Evolutionary conservation across 1,284 basidiomycete genomes (phyloP).

Genomic region (Cutaneotrichosporon sp.): DNA sequence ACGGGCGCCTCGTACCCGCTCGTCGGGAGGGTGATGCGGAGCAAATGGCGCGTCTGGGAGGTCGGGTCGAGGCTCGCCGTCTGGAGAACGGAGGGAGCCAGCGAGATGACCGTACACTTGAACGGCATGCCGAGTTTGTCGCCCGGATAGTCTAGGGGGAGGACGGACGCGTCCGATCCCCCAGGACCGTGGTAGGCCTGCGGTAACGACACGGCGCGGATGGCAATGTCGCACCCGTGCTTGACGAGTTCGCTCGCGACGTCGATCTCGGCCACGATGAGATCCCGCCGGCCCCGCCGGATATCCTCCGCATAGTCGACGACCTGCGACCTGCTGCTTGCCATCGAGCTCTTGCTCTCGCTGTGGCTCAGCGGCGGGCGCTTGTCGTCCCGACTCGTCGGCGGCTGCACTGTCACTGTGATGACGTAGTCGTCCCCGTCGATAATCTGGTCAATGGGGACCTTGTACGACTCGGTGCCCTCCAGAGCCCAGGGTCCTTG

Average conservation of each 20-base stretch:
- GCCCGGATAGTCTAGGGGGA: slow-evolving; percentile 28
- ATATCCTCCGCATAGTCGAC: slow-evolving; percentile 42
- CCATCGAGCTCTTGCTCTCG: slow-evolving; percentile 29
- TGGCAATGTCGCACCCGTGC: slow-evolving; percentile 35
- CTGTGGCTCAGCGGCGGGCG: slow-evolving; percentile 30
- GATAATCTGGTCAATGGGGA: slow-evolving; percentile 35
- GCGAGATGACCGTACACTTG: slow-evolving; percentile 51
- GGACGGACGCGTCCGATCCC: slow-evolving; percentile 7
- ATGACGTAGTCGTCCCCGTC: slow-evolving; percentile 29
- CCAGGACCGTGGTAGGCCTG: slow-evolving; percentile 23
- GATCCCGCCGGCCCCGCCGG: slow-evolving; percentile 32
- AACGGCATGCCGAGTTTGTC: slow-evolving; percentile 38
- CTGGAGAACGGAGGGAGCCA: slow-evolving; percentile 72
- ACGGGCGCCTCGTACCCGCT: slow-evolving; percentile 70
- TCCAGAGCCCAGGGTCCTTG: slow-evolving; percentile 36
- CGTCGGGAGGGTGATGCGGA: slow-evolving; percentile 73
- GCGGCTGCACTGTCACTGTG: slow-evolving; percentile 37
- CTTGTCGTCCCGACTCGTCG: slow-evolving; percentile 5
- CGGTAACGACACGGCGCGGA: slow-evolving; percentile 36
- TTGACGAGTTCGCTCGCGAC: slow-evolving; percentile 30
- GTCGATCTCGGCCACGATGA: slow-evolving; percentile 38
- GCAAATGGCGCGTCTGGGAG: slow-evolving; percentile 59
- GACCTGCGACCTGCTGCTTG: slow-evolving; percentile 33
- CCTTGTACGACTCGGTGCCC: slow-evolving; percentile 26
- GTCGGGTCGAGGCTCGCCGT: slow-evolving; percentile 53